These are phyloP conservation scores for Fagus crenata DNA, from an alignment of 306 rosid genomes.

Conservation along the genomic window DNA sequence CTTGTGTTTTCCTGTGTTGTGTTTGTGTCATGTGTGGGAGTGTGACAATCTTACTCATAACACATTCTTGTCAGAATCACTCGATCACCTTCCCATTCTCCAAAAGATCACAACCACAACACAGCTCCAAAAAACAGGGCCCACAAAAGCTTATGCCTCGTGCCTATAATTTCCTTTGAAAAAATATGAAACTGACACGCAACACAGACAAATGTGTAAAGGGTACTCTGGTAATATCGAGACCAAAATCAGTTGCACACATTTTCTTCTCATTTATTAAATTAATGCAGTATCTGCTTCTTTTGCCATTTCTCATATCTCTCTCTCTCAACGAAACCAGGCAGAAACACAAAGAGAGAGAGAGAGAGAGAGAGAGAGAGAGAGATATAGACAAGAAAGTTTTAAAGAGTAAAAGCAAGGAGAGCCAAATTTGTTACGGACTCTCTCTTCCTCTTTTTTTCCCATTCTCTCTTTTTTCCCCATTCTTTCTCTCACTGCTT, in stretches of 20 bases:
- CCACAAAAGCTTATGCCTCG: background rate
- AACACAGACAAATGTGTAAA: background rate
- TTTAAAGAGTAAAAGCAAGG: background rate
- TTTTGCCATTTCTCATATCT: slow-evolving; percentile 10
- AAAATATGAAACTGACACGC: background rate
- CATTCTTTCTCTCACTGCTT: background rate
- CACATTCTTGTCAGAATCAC: background rate
- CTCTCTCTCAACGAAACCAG: slow-evolving; percentile 10
- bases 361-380: slow-evolving; percentile 9
- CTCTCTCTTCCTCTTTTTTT: slow-evolving; percentile 17
- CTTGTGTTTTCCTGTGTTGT: too few relatives aligned
- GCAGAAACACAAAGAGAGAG: slow-evolving; percentile 28
- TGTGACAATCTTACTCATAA: too few relatives aligned
- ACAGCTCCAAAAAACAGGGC: background rate
- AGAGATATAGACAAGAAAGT: slow-evolving; percentile 27
- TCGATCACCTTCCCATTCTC: background rate
- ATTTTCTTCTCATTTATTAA: background rate
- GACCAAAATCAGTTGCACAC: background rate
- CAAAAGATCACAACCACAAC: slow-evolving; percentile 10
- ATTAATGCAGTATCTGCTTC: background rate
- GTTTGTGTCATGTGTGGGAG: too few relatives aligned
- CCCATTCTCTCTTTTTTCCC: background rate
- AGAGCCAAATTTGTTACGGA: background rate
- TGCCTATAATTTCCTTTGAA: background rate
- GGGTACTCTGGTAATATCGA: slow-evolving; percentile 21